A percentile compares a stretch with the other conserved stretches of the same genome.
These are phyloP conservation scores for Mortierella sp. DNA, from an alignment of 371 early-diverging fungal species.

Conservation along the genomic window DNA sequence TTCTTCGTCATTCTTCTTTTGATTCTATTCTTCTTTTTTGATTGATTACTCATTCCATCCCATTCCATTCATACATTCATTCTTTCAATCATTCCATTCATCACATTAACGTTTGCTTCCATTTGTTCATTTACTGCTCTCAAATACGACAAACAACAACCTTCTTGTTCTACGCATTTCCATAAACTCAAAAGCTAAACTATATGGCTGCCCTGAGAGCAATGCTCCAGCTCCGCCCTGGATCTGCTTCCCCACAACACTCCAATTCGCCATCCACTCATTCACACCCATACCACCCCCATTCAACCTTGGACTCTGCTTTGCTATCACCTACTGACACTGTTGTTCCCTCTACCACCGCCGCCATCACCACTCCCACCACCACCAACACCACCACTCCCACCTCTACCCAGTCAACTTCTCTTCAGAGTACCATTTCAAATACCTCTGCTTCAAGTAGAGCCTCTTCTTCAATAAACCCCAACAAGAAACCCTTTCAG, in stretches of 20 bases:
- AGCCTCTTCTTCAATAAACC: neutral
- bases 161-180: constrained; percentile 2
- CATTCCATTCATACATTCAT: neutral
- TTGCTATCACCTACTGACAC: neutral
- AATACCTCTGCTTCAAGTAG: neutral
- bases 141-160: neutral
- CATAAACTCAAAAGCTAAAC: neutral
- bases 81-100: neutral
- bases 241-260: constrained; percentile 15
- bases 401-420: neutral
- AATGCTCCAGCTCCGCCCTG: constrained; percentile 53
- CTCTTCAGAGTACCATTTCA: neutral
- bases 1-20: neutral
- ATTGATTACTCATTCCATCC: no score
- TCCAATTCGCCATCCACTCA: constrained; percentile 1
- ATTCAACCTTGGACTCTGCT: neutral
- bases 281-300: neutral
- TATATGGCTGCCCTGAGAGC: constrained; percentile 39
- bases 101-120: neutral
- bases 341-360: neutral
- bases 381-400: neutral
- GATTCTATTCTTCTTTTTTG: neutral
- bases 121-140: neutral
- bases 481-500: constrained; percentile 21
- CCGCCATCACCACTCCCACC: neutral